Conservation (phyloP, 1,284 basidiomycete genomes). For the Pseudozyma tsukubaensis region DNA sequence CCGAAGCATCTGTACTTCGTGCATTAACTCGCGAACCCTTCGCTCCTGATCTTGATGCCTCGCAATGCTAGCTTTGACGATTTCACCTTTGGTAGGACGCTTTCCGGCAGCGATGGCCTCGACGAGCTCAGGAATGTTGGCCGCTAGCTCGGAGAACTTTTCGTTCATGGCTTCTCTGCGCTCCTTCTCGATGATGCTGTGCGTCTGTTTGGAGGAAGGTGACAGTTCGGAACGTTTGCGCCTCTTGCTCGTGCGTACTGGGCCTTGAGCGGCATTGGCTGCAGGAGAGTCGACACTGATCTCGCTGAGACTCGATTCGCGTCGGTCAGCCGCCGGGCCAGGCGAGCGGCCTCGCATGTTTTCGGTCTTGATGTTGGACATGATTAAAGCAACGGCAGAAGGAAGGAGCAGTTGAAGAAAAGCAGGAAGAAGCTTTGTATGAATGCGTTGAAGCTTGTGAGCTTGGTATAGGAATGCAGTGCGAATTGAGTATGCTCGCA, state of each 20-base stretch:
- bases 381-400: background rate
- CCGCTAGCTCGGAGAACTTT: constrained; percentile 46
- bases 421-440: background rate
- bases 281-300: constrained; percentile 22
- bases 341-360: constrained; percentile 35
- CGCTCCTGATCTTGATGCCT: constrained; percentile 48
- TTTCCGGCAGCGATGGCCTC: constrained; percentile 40
- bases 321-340: constrained; percentile 36
- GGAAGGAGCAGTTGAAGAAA: background rate
- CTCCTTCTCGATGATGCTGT: constrained; percentile 54
- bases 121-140: constrained; percentile 44
- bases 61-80: constrained; percentile 49
- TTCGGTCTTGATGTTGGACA: constrained; percentile 32
- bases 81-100: constrained; percentile 51
- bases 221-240: constrained; percentile 47
- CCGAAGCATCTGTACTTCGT: constrained; percentile 39
- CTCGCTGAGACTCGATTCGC: constrained; percentile 24
- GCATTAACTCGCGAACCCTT: constrained; percentile 32
- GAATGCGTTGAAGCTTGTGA: background rate
- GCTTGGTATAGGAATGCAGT: constrained; percentile 13
- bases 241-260: constrained; percentile 36
- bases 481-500: constrained; percentile 13
- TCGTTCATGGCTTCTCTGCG: constrained; percentile 53
- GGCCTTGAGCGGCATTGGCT: background rate
- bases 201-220: constrained; percentile 44